Base-by-base conservation (phyloP, 192 early-diverging fungal species). In the Paraglomus brasilianum region DNA sequence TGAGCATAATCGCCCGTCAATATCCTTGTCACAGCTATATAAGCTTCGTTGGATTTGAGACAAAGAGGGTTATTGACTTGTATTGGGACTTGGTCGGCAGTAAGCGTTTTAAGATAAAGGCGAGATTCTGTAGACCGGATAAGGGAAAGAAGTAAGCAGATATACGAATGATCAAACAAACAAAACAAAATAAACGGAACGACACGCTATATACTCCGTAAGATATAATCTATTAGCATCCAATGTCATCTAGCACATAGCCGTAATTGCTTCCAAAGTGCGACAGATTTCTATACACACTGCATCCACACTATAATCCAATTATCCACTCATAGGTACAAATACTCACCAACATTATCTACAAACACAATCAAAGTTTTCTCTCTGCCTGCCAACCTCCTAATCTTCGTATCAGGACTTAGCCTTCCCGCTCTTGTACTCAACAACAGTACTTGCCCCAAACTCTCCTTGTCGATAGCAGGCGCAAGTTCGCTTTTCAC, bases 261-360 rank as follows among this genome's bases (percentile, higher is more conserved):
- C n/a, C n/a, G n/a, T n/a, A n/a, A n/a, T n/a, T n/a, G n/a, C n/a
- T n/a, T n/a, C n/a, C n/a, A n/a, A n/a, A n/a, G n/a, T n/a, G n/a
- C n/a, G n/a, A n/a, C n/a, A n/a, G n/a, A n/a, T n/a, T n/a, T n/a
- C n/a, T n/a, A n/a, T n/a, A n/a, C n/a, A n/a, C n/a, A n/a, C n/a
- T n/a, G n/a, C n/a, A n/a, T n/a, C n/a, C n/a, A n/a, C n/a, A n/a
- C n/a, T n/a, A n/a, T n/a, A n/a, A n/a, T n/a, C n/a, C n/a, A n/a
- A n/a, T n/a, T n/a, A n/a, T n/a, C n/a, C n/a, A n/a, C n/a, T n/a
- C n/a, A n/a, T n/a, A n/a, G n/a, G n/a, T n/a, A n/a, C 17, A 5
- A 11, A 60, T 63, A 50, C n/a, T 47, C 65, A 72, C 70, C 70
- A 43, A 63, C 21, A 52, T 72, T 65, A 64, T 72, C 70, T 15